Conservation (phyloP, 2,329 filamentous ascomycete genomes). For the Colletotrichum viniferum region DNA sequence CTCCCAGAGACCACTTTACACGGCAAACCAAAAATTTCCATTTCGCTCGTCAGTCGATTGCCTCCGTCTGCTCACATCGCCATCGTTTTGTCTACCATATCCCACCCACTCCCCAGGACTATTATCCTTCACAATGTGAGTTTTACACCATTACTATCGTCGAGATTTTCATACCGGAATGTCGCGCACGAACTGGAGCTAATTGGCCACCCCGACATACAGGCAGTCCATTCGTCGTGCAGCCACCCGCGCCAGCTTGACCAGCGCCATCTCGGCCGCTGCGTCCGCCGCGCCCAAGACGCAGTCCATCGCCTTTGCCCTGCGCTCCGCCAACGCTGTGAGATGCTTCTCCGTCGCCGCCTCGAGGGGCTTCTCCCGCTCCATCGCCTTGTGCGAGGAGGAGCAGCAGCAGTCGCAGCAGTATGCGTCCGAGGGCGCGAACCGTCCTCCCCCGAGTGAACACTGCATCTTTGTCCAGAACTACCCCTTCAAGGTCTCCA, state of each 20-base stretch:
- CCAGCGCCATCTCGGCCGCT: constrained; percentile 1
- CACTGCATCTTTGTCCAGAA: constrained; percentile 67
- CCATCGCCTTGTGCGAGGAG: not conserved
- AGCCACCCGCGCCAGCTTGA: constrained; percentile 11
- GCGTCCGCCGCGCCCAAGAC: constrained; percentile 5
- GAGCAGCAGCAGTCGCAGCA: not conserved
- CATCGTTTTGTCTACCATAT: not conserved
- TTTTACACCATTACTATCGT: not conserved
- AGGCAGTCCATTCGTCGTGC: constrained; percentile 22
- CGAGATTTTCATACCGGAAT: not conserved
- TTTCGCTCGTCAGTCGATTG: not conserved
- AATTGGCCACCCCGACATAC: not conserved
- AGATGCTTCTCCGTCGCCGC: not conserved
- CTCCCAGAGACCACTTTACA: not conserved
- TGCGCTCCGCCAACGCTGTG: constrained; percentile 1
- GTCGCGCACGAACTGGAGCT: not conserved
- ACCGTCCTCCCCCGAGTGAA: not conserved
- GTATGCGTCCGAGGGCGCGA: not conserved
- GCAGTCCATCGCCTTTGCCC: constrained; percentile 4
- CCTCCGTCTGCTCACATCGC: not conserved
- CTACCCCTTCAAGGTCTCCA: constrained; percentile 70
- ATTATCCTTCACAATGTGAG: constrained; percentile 1
- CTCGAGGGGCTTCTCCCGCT: constrained; percentile 9
- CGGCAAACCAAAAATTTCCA: constrained; percentile 4
- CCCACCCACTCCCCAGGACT: not conserved